A percentile compares a stretch with the other conserved stretches of the same genome.
Conservation (phyloP, 225 moss, liverwort and hornwort genomes). For the Straminergon stramineum region DNA sequence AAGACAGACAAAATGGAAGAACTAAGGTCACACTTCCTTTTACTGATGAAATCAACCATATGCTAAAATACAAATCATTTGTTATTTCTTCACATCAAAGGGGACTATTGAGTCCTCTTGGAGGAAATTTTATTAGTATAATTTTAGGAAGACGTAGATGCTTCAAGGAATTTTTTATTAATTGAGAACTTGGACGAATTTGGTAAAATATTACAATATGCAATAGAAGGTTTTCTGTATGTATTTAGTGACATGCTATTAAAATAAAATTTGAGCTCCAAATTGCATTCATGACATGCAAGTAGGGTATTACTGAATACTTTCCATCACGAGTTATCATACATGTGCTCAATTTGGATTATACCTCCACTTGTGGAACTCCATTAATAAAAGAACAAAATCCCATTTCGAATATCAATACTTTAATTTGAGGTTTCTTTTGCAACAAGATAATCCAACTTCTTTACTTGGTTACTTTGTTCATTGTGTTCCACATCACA, state of each 20-base stretch:
- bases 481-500: neutral
- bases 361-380: accelerated
- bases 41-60: accelerated
- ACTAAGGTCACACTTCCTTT: neutral
- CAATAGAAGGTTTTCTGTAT: accelerated
- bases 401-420: neutral
- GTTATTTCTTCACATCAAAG: neutral
- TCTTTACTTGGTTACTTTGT: neutral
- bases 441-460: neutral
- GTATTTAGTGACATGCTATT: no score
- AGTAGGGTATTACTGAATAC: neutral
- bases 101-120: accelerated
- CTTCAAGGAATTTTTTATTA: neutral
- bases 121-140: neutral
- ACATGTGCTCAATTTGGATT: neutral
- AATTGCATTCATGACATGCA: neutral
- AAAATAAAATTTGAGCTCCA: neutral
- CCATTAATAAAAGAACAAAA: no score
- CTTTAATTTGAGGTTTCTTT: neutral
- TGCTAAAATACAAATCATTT: no score
- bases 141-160: neutral
- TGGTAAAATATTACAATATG: neutral
- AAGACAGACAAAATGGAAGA: accelerated
- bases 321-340: neutral
- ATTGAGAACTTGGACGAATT: neutral